Base-by-base conservation (phyloP, 2,329 filamentous ascomycete species). In the Colletotrichum tofieldiae region DNA sequence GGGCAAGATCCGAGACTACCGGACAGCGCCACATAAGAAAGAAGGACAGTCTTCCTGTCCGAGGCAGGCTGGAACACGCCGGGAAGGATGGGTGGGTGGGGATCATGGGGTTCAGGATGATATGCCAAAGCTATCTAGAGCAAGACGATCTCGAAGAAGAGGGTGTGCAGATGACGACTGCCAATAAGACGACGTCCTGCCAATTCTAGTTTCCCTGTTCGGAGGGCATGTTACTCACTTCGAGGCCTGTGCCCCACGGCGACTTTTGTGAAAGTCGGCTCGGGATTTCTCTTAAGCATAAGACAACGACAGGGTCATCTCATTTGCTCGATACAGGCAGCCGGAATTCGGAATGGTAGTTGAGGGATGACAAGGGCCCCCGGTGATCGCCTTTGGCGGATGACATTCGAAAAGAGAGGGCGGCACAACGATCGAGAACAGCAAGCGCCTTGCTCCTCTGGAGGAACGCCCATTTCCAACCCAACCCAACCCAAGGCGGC, bases 271-370 rank as follows among this genome's bases (percentile, higher is more conserved):
- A 59, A 66, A 23, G 23, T 35, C 37, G 60, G 41, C 26, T 73
- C 60, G 65, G 72, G 45, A 74, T 59, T 43, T 35, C 43, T 65
- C 41, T 72, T 65, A 70, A 72, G 61, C 69, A 69, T 72, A 74
- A 61, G 69, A 60, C 60, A 72, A 58, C 56, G 14, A 32, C 59
- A 58, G 47, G 60, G 61, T 47, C 43, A 16, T 65, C 41, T 56
- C 43, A 66, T 71, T 61, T 49, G 67, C 55, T 58, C 55, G 16
- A 20, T 20, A 6, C 43, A 51, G 66, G 20, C 11, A 61, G 35
- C 55, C 72, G 72, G 72, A 69, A 65, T 61, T 51, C 72, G 69
- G 69, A 73, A 74, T 70, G 65, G 65, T 54, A 72, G 52, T 69
- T 69, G 69, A 11, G 43, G 29, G 29, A 63, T 54, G 65, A 64